Base-by-base conservation (phyloP, 2,329 filamentous ascomycete genomes). In the Colletotrichum agaves region DNA sequence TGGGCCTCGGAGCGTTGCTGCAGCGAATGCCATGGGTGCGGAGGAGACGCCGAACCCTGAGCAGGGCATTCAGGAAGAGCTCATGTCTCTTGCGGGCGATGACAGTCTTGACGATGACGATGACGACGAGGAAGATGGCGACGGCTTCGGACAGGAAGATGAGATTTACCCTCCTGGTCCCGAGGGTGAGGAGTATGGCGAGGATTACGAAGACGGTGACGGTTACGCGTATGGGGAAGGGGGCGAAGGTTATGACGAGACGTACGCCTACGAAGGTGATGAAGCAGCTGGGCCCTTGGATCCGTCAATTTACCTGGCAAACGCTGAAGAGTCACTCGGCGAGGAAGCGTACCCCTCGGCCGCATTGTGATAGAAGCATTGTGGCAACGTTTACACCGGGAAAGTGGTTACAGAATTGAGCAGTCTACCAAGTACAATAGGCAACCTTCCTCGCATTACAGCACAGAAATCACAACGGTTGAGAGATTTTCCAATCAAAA, bases 61-160 rank as follows among this genome's bases (percentile, higher is more conserved):
- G n/a, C 37, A 41, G 33, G 19, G 19, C 5, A 35, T 39, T 21
- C 60, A 62, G 55, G 67, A 68, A 5, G 63, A 61, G 17, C 63
- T 68, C 17, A 43, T 57, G 37, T 63, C 65, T 10, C 63, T 63
- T 12, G 52, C 53, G 11, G 68, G 50, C 12, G 67, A 72, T 4
- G 69, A 62, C 4, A 47, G 70, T 74, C 49, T 79, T 74, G 10
- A 75, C 75, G 49, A 77, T 76, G 61, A 70, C 78, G 8, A 71
- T 77, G 50, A 78, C 75, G 7, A 79, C 63, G 12, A 70, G 68
- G 12, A 70, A 3, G 72, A 72, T 5, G 71, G 73, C 35, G 72
- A 72, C 6, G 71, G 73, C 39, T 56, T 59, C 33, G 31, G 64
- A 15, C 63, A 72, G 3, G 69, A 74, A 23, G 71, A 71, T 3